Evolutionary conservation across 345 rosid species (phyloP), one percentile per base, ranked within the genome.

Genomic region (Syzygium oleosum): DNA sequence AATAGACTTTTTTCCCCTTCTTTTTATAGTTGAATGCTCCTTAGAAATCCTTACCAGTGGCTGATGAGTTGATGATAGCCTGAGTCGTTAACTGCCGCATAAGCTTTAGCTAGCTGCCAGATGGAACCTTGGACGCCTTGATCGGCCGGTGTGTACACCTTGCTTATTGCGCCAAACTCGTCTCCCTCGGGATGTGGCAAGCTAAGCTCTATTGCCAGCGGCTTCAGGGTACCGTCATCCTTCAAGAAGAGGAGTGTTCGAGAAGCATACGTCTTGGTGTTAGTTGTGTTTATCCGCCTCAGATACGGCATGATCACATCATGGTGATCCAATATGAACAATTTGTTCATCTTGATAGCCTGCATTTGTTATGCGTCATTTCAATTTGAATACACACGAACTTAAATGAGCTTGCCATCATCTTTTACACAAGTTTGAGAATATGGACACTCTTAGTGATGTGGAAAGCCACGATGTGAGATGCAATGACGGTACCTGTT

Each of bases 51-150:
- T 43, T 89, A 90, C 91, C 88, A 91, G 61, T 91, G 93, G 83
- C 91, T 91, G 51, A 90, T 68, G 16, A 90, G 91, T 84, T 91
- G 91, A 89, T 91, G 93, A 58, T 84, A 84, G 46, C 91, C 91
- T 11, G 91, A 79, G 73, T 91, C 93, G 38, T 89, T 90, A 14
- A 90, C 89, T 2, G 88, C 88, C 2, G 51, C 91, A 80, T 91
- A 90, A 27, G 93, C 93, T 53, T 91, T 91, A 25, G 91, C 91
- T 52, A 91, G 89, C 61, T 89, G 86, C 93, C 90, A 90, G 7
- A 90, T 25, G 25, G 85, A 88, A 51, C 73, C 85, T 49, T 84
- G 89, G 0, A 87, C 85, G 13, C 89, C 90, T 58, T 85, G 86
- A 5, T 84, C 65, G 4, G 88, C 83, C 3, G 90, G 93, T n/a